Percentiles rank a stretch among this genome's conserved stretches.
Evolutionary conservation across 1,284 basidiomycete genomes (phyloP).

Genomic region (Rhizopogon parksii): DNA sequence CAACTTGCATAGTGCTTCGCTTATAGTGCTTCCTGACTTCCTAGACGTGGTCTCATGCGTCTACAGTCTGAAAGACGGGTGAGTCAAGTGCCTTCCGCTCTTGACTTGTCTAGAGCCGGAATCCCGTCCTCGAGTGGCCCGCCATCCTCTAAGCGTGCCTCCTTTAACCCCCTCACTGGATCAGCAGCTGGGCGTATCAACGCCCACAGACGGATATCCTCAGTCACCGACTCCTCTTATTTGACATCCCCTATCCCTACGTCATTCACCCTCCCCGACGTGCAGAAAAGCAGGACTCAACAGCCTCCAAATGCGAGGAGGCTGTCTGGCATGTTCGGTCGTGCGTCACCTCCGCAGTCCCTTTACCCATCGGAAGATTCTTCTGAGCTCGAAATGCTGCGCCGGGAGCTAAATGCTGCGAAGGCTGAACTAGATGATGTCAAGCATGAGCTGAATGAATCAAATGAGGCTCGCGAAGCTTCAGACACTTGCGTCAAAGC

Average conservation of each 20-base stretch:
- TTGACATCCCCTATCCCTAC: conserved; percentile 30
- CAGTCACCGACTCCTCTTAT: conserved; percentile 43
- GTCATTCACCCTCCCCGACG: conserved; percentile 20
- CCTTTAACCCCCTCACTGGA: conserved; percentile 64
- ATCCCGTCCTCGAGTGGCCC: conserved; percentile 33
- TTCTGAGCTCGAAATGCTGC: conserved; percentile 48
- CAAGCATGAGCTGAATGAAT: conserved; percentile 63
- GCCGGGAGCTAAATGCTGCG: conserved; percentile 52
- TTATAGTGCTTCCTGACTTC: conserved; percentile 2
- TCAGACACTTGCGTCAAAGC: conserved; percentile 81
- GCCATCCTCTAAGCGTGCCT: conserved; percentile 57
- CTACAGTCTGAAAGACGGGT: conserved; percentile 78
- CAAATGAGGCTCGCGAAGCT: conserved; percentile 78
- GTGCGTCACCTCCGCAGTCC: conserved; percentile 35
- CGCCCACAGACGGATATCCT: conserved; percentile 62
- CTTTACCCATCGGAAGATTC: conserved; percentile 29
- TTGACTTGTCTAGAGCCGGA: conserved; percentile 52
- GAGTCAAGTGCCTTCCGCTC: conserved; percentile 42
- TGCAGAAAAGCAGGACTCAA: conserved; percentile 19
- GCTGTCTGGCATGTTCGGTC: conserved; percentile 49
- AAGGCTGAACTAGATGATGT: conserved; percentile 58
- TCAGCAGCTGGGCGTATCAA: conserved; percentile 37
- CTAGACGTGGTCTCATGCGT: conserved; percentile 81
- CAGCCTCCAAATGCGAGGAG: conserved; percentile 17
- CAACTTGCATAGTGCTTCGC: neutral